Evolutionary conservation across 345 rosid genomes (phyloP).

Genomic region (Stellera chamaejasme): DNA sequence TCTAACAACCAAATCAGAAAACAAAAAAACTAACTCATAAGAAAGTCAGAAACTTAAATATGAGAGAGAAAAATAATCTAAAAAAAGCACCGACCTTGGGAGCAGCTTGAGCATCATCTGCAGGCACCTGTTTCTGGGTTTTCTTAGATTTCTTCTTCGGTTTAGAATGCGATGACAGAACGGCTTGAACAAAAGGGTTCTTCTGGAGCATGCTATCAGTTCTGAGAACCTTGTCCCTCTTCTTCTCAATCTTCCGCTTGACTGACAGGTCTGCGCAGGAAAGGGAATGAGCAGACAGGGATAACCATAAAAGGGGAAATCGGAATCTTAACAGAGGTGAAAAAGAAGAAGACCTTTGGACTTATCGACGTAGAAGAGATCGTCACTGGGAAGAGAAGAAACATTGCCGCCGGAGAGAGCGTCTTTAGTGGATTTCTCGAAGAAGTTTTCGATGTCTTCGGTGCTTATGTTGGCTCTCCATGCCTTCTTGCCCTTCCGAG

Average conservation of each 20-base stretch:
- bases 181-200: constrained; percentile 64
- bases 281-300: neutral
- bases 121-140: neutral
- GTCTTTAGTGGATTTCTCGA: constrained; percentile 68
- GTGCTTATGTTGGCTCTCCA: constrained; percentile 98
- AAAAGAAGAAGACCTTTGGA: constrained; percentile 38
- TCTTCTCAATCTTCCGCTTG: constrained; percentile 77
- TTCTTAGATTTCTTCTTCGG: constrained; percentile 33
- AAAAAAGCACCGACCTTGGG: constrained; percentile 27
- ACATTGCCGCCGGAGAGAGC: constrained; percentile 86
- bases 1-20: constrained; percentile 23
- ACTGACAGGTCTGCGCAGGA: constrained; percentile 51
- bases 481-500: constrained; percentile 91
- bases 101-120: constrained; percentile 21
- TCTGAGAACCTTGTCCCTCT: constrained; percentile 56
- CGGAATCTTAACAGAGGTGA: neutral
- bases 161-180: constrained; percentile 43
- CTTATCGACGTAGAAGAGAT: constrained; percentile 68
- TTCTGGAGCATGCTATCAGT: constrained; percentile 58
- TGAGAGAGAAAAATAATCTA: neutral
- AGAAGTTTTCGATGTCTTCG: constrained; percentile 63
- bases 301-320: neutral
- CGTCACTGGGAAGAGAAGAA: constrained; percentile 48
- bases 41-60: neutral
- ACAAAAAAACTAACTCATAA: constrained; percentile 2